Conservation (phyloP, 441 rosid genomes). For the Populus hybrid region DNA sequence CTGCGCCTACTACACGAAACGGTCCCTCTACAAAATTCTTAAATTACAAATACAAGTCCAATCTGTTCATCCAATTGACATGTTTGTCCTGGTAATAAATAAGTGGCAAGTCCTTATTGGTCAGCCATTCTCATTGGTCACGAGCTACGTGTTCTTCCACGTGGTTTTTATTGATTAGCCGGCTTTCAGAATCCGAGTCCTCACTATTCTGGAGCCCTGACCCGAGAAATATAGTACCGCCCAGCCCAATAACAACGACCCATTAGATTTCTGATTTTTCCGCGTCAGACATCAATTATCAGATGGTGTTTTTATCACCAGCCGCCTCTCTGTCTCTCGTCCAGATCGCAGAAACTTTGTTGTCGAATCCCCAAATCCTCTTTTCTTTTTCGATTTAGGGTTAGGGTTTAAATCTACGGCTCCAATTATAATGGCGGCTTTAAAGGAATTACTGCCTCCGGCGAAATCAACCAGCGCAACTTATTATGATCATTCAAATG, state of each 20-base stretch:
- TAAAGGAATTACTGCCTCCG: constrained; percentile 69
- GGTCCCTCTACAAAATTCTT: neutral
- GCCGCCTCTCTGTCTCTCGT: neutral
- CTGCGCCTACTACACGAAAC: too few species aligned
- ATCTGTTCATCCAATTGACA: neutral
- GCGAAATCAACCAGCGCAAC: constrained; percentile 52
- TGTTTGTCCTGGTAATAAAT: neutral
- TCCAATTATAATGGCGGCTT: constrained; percentile 40
- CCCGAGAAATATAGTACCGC: neutral
- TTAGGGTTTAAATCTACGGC: neutral
- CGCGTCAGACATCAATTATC: neutral
- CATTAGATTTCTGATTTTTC: neutral
- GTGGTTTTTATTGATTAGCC: constrained; percentile 3
- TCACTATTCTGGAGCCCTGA: neutral
- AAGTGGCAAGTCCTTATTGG: neutral
- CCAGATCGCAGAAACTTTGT: neutral
- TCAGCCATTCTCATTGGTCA: constrained; percentile 6
- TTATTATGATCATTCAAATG: constrained; percentile 78
- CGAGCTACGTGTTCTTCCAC: constrained; percentile 16
- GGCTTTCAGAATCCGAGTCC: neutral
- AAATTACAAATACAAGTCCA: neutral
- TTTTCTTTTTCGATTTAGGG: neutral
- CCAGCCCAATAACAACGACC: neutral
- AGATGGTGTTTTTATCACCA: neutral
- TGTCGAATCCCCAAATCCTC: neutral